A percentile compares a stretch with the other conserved stretches of the same genome.
Evolutionary conservation across 495 filamentous ascomycete genomes (phyloP).

Genomic region (Pyronema omphalodes): DNA sequence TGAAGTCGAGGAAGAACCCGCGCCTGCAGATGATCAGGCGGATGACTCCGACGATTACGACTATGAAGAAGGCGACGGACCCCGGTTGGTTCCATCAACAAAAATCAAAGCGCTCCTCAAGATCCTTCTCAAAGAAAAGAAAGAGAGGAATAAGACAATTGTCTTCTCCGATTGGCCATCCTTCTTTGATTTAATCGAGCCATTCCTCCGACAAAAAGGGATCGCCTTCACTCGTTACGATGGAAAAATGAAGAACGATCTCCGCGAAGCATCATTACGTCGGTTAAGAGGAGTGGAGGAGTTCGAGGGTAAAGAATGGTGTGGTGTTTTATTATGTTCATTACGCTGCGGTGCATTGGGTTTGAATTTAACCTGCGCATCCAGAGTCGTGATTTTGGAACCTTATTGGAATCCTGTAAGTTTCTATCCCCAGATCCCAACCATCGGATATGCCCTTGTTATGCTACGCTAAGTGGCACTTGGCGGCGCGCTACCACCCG

Average conservation of each 20-base stretch:
- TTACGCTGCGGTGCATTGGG: constrained; percentile 84
- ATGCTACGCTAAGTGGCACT: too few relatives aligned
- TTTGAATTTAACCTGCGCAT: constrained; percentile 85
- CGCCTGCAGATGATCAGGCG: constrained; percentile 20
- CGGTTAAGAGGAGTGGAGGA: constrained; percentile 28
- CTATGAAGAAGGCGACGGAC: constrained; percentile 11
- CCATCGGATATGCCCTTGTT: too few relatives aligned
- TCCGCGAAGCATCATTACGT: constrained; percentile 62
- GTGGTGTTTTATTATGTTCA: constrained; percentile 71
- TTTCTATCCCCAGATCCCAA: constrained; percentile 9
- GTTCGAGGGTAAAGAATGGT: constrained; percentile 28
- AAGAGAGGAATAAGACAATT: constrained; percentile 70
- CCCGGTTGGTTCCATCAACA: constrained; percentile 46
- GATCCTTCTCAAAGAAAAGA: constrained; percentile 60
- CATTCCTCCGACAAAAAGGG: constrained; percentile 56
- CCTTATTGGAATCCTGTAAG: constrained; percentile 94
- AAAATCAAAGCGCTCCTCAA: constrained; percentile 74
- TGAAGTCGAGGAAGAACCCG: constrained; percentile 26
- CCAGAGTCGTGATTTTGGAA: constrained; percentile 82
- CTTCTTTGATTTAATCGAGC: constrained; percentile 88
- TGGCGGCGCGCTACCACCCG: too few relatives aligned
- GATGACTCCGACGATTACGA: constrained; percentile 32
- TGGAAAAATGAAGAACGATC: constrained; percentile 86
- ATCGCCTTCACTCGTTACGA: constrained; percentile 79
- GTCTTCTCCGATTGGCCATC: constrained; percentile 87